phyloP scores from a whole-genome alignment of 1,284 basidiomycete genomes.

The Melampsora medusae region DNA sequence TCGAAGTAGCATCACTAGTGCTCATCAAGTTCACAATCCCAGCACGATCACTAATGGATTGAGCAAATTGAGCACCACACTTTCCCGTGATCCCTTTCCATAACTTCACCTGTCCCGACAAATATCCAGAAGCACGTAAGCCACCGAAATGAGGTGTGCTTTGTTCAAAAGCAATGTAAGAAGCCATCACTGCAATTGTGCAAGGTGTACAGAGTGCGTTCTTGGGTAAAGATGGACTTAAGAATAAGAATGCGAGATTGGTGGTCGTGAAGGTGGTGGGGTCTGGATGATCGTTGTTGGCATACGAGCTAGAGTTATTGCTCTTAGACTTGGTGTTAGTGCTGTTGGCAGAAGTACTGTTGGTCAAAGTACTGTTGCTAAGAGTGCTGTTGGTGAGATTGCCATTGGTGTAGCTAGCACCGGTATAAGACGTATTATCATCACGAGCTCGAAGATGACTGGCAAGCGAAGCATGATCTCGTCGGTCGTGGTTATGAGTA shows the following conservation, averaged over 20 bases:
- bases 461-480: not conserved
- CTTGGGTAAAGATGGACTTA: slow-evolving; percentile 27
- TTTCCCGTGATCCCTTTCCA: slow-evolving; percentile 27
- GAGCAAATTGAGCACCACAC: slow-evolving; percentile 25
- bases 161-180: slow-evolving; percentile 40
- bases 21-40: slow-evolving; percentile 36
- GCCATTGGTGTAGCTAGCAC: not conserved
- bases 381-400: not conserved
- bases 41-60: slow-evolving; percentile 34
- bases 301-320: not conserved
- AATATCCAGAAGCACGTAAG: slow-evolving; percentile 30
- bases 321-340: not conserved
- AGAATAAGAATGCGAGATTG: slow-evolving; percentile 42
- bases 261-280: slow-evolving; percentile 27
- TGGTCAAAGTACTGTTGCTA: not conserved
- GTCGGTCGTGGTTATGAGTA: too few relatives aligned
- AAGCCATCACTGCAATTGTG: slow-evolving; percentile 26
- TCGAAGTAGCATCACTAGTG: slow-evolving; percentile 10
- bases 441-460: not conserved
- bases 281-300: slow-evolving; percentile 16
- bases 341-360: not conserved
- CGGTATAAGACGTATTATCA: not conserved
- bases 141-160: slow-evolving; percentile 36
- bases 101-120: slow-evolving; percentile 38
- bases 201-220: slow-evolving; percentile 38